A percentile compares a stretch with the other conserved stretches of the same genome.
Evolutionary conservation across 1,284 basidiomycete species (phyloP).

Genomic region (Pseudomicrostroma phylloplanum): DNA sequence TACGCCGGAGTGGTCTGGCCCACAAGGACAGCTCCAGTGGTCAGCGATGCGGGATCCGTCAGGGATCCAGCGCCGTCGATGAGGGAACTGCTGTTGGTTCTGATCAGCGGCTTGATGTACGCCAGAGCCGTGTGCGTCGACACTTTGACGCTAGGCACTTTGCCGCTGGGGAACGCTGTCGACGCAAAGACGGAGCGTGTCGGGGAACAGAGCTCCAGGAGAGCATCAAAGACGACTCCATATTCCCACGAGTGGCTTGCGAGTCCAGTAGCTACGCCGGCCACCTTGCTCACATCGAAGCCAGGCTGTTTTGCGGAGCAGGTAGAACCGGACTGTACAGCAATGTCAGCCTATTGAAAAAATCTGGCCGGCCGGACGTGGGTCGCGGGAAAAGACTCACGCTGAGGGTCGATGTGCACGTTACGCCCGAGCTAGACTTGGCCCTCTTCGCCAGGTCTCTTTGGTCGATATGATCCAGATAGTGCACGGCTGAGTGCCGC

Average conservation of each 20-base stretch:
- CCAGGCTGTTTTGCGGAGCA: not conserved
- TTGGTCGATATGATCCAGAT: no score
- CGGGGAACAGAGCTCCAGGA: constrained; percentile 12
- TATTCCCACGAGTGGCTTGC: constrained; percentile 15
- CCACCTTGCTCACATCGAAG: not conserved
- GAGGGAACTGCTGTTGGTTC: constrained; percentile 3
- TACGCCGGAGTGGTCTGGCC: not conserved
- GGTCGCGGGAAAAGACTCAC: no score
- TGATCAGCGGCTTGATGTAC: constrained; percentile 7
- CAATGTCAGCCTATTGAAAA: no score
- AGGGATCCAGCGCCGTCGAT: constrained; percentile 9
- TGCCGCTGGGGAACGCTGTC: constrained; percentile 11
- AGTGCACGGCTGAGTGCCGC: no score
- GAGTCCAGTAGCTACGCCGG: constrained; percentile 6
- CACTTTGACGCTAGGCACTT: constrained; percentile 4
- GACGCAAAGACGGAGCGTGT: constrained; percentile 6
- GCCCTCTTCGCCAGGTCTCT: no score
- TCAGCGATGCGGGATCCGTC: constrained; percentile 14
- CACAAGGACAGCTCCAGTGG: constrained; percentile 9
- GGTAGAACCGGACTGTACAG: not conserved
- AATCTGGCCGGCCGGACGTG: no score
- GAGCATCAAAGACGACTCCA: constrained; percentile 8
- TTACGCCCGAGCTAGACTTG: no score
- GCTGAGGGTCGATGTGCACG: no score
- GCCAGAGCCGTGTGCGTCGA: constrained; percentile 7